Percentiles rank a stretch among this genome's conserved stretches.
These are phyloP conservation scores for Aspergillus uvarum DNA, from an alignment of 2,329 filamentous ascomycete genomes.

Conservation along the genomic window DNA sequence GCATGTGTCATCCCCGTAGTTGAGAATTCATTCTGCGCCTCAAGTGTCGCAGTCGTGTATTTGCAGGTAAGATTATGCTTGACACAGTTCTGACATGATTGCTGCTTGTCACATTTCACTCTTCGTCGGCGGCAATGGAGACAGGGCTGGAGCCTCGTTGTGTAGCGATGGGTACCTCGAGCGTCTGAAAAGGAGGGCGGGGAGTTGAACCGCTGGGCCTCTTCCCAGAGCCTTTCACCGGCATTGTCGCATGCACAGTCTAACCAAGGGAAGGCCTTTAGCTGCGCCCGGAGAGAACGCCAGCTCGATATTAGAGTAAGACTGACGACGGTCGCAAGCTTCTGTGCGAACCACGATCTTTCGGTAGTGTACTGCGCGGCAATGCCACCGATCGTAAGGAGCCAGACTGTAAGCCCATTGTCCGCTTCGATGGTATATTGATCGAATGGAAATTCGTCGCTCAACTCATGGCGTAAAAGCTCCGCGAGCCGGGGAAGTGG, in stretches of 20 bases:
- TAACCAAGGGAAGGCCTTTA: not conserved
- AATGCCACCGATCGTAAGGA: conserved; percentile 1
- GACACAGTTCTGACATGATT: conserved; percentile 1
- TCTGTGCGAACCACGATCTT: not conserved
- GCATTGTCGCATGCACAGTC: conserved; percentile 4
- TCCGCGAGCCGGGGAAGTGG: not conserved
- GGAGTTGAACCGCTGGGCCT: not conserved
- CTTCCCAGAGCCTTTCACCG: not conserved
- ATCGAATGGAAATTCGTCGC: no score
- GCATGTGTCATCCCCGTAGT: not conserved
- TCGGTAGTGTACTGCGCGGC: not conserved
- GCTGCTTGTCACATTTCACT: not conserved
- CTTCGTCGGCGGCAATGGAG: not conserved
- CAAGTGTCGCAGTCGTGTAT: not conserved
- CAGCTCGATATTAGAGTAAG: not conserved
- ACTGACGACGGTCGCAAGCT: not conserved
- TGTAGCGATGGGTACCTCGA: not conserved
- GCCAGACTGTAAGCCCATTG: not conserved
- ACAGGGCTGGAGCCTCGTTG: not conserved
- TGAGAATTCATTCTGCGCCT: no score
- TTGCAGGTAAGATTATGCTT: not conserved
- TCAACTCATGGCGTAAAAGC: not conserved
- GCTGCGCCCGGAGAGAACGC: not conserved
- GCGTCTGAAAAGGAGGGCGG: no score
- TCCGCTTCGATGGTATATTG: not conserved